Evolutionary conservation across 495 filamentous ascomycete genomes (phyloP), one percentile per base, ranked within the genome.

Genomic region (Chaetomium tenue): DNA sequence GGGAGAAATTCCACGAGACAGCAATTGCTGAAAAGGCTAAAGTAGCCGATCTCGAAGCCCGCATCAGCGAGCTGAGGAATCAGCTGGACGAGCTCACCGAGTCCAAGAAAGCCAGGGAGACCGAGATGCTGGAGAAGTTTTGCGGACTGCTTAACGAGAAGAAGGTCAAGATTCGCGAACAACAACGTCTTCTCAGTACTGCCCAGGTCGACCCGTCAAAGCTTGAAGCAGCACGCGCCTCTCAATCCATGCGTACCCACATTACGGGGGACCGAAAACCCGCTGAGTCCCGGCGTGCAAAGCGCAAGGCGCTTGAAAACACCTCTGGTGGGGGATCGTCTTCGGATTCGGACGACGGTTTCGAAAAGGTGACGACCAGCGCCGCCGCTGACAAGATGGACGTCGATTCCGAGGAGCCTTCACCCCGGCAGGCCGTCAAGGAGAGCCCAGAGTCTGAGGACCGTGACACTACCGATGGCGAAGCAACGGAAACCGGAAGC

Each of bases 121-220:
- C 83, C 20, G 83, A 87, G 58, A 73, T 95, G 6, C 75, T 95
- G 3, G 81, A 84, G 44, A 92, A 90, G 71, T 91, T 92, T 61
- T 82, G 82, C 40, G 79, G 83, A 22, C 74, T 95, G 2, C 74
- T 96, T 0, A 96, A 96, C 66, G 87, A 88, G 68, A 96, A 96
- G 76, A 96, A 96, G 75, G 78, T 90, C n/a, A 95, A 94, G 75
- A 93, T 96, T 25, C 79, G 91, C 33, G 88, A 93, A 65, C 90
- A 94, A 72, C 88, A 91, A 65, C 82, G 87, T 22, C 68, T 92
- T 11, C 73, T 94, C 6, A 83, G 81, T 18, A 78, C 80, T n/a
- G 83, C 86, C 8, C 86, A 82, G 44, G 73, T 84, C 11, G 84
- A 89, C 70, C 74, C 80, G 0, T 69, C 74, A 1, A 80, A 68